Conservation (phyloP, 805 yeast genomes). For the Lipomyces oligophaga region DNA sequence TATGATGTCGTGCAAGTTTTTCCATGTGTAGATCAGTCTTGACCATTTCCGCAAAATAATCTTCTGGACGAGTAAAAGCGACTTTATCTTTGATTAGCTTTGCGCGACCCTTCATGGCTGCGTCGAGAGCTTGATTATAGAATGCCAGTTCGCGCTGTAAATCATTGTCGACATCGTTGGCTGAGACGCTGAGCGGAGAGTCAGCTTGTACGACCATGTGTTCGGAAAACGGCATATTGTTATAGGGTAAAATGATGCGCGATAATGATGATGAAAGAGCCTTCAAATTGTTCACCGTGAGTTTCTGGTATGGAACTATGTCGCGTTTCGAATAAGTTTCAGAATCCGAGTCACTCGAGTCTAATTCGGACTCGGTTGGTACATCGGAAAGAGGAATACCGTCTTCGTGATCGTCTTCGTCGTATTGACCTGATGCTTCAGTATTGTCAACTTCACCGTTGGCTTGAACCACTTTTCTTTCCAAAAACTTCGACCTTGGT, state of each 20-base stretch:
- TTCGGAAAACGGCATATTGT: slow-evolving; percentile 71
- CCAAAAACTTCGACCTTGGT: slow-evolving; percentile 38
- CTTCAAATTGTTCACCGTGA: slow-evolving; percentile 81
- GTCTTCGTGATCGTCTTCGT: slow-evolving; percentile 51
- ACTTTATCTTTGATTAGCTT: slow-evolving; percentile 59
- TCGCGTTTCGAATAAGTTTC: slow-evolving; percentile 98
- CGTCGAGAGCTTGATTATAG: slow-evolving; percentile 87
- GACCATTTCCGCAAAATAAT: slow-evolving; percentile 97
- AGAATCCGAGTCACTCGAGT: slow-evolving; percentile 83
- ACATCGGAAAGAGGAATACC: slow-evolving; percentile 35
- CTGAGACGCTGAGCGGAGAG: slow-evolving; percentile 55
- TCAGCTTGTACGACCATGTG: slow-evolving; percentile 69
- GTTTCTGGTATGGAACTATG: slow-evolving; percentile 84
- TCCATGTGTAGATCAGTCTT: slow-evolving; percentile 98
- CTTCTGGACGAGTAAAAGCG: slow-evolving; percentile 89
- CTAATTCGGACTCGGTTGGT: slow-evolving; percentile 45
- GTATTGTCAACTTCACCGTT: slow-evolving; percentile 43
- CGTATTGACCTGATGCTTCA: slow-evolving; percentile 48
- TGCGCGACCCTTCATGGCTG: slow-evolving; percentile 68
- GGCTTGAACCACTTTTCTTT: slow-evolving; percentile 43
- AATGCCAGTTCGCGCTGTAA: slow-evolving; percentile 93
- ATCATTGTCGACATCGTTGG: slow-evolving; percentile 78
- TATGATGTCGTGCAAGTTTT: slow-evolving; percentile 45
- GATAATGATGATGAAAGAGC: slow-evolving; percentile 47
- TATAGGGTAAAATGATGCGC: slow-evolving; percentile 47